Base-by-base conservation (phyloP, 2,329 filamentous ascomycete species). In the Fusarium stilboides region DNA sequence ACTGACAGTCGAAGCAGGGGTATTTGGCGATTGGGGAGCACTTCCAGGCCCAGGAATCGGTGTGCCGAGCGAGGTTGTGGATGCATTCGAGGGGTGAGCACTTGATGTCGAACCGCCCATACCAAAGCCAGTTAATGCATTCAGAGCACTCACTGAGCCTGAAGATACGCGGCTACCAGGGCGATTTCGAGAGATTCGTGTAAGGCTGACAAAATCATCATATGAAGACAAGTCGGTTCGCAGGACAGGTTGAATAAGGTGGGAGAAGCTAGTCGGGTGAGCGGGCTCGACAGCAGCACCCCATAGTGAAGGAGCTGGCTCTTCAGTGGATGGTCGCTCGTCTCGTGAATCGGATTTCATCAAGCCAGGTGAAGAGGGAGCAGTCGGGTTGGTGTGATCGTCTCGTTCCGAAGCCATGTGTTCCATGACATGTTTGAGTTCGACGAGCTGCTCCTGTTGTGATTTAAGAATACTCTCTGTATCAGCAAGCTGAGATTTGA, bases 381-480 rank as follows among this genome's bases (percentile, higher is more conserved):
- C 88, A 12, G 93, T 92, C n/a, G 89, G 86, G 58, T 88, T 88
- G 44, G 86, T 89, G 70, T 88, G 86, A 71, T 97, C 92, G 70
- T 96, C 92, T 63, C 86, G 87, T 71, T 93, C 89, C 14, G 88
- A 85, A 24, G 86, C 88, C 89, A 98, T 93, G 73, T 91, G 90
- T 80, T 97, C 94, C 89, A 99, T 93, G 68, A 98, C 94, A 20
- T 88, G 85, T 80, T 99, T 99, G 68, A 99, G 88, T 79, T 98
- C 93, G 4, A 92, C 87, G 4, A 99, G 85, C 78, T 99, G 96
- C 78, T 98, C 94, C 77, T 97, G 94, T 74, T 98, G 94, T 1
- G 93, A 97, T 60, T 89, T 90, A 64, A 99, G 87, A 19, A 99
- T 86, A 24, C 88, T 86, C 79, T 98, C 94, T 0, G 93, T 95